Base-by-base conservation (phyloP, 2,329 filamentous ascomycete genomes). In the Aspergillus pseudotamarii region DNA sequence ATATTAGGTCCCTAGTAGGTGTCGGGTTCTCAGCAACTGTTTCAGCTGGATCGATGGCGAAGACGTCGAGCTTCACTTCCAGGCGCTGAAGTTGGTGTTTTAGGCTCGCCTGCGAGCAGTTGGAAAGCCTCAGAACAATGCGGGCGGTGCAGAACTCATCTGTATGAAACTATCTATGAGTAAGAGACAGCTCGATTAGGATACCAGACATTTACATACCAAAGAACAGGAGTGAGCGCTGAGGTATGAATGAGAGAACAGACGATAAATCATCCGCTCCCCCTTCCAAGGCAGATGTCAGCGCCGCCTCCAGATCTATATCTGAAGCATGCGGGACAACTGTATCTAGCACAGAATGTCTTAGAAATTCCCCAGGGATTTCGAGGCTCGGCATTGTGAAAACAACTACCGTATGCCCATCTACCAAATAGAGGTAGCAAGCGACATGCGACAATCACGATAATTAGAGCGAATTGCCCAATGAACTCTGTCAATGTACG, bases 71-170 rank as follows among this genome's bases (percentile, higher is more conserved):
- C 65, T 75, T 81, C 59, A 86, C 78, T 57, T 82, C 80, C 28
- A 86, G 75, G 58, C 82, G 77, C 4, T 79, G 76, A 12, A 87
- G 77, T 63, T 82, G 81, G 14, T 80, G 75, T 67, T 82, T 82
- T 46, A 87, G 68, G 4, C 75, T 78, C 50, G 76, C 70, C 64
- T 85, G 80, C 23, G 83, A 81, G 66, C 83, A 81, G 61, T 81
- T 73, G 43, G 83, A 82, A 16, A 85, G 80, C 64, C 83, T 77
- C 41, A 87, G 77, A 43, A 86, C 79, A 54, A 86, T 75, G 68
- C 84, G 82, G 23, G 83, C 79, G 26, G 80, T 78, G 41, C 85
- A 76, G 53, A 79, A 76, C 76, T 88, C 85, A 83, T 88, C 85
- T 87, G 75, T 64, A 66, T 55, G 73, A 38, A 64, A 75, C 78